phyloP scores from a whole-genome alignment of 2,329 filamentous ascomycete species.

The Aspergillus thermomutatus region DNA sequence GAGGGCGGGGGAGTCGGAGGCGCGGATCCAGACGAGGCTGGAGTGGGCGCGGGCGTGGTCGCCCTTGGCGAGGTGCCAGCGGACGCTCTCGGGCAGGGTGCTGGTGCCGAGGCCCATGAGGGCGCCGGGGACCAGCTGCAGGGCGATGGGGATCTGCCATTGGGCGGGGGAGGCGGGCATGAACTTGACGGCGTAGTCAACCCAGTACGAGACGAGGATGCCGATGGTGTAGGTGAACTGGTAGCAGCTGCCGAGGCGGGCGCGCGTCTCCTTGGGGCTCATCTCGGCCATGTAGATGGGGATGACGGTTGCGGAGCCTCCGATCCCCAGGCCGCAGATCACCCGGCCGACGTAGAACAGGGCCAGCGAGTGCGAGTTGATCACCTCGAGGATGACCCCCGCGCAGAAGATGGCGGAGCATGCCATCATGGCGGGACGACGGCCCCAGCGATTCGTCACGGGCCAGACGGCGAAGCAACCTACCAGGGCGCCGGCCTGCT shows the following conservation, averaged over 20 bases:
- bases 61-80: constrained; percentile 51
- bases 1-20: constrained; percentile 35
- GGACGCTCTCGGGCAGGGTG: constrained; percentile 48
- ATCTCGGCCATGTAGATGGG: constrained; percentile 47
- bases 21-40: constrained; percentile 53
- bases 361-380: constrained; percentile 44
- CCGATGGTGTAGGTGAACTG: constrained; percentile 51
- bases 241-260: constrained; percentile 50
- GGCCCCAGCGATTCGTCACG: constrained; percentile 45
- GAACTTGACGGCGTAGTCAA: constrained; percentile 46
- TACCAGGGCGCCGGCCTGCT: constrained; percentile 52
- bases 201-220: constrained; percentile 53
- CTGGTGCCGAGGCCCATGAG: constrained; percentile 50
- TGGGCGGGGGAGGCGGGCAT: constrained; percentile 36
- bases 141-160: constrained; percentile 56
- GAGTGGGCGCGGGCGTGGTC: constrained; percentile 45
- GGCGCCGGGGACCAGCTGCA: constrained; percentile 49
- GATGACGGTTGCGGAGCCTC: constrained; percentile 44
- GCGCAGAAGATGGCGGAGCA: constrained; percentile 48
- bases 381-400: constrained; percentile 45
- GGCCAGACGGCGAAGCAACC: constrained; percentile 51
- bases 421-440: constrained; percentile 44
- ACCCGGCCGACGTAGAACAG: constrained; percentile 48
- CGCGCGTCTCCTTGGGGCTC: constrained; percentile 46
- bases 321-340: constrained; percentile 49